Evolutionary conservation across 1,284 basidiomycete genomes (phyloP), one percentile per base, ranked within the genome.

Genomic region (Rhodotorula sp.): DNA sequence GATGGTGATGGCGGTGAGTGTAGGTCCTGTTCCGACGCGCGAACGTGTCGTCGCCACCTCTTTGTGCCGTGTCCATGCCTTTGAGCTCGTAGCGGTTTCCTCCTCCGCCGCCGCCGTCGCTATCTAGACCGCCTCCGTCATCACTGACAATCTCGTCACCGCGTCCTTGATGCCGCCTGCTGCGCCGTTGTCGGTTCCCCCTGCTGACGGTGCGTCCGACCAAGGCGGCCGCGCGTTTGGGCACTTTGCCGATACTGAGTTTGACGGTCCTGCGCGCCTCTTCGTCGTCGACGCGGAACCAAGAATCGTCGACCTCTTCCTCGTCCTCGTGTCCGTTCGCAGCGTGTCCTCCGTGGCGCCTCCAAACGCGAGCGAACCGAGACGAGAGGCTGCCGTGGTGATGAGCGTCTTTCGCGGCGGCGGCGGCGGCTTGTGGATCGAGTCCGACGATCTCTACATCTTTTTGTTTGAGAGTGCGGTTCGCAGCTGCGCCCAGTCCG

Each of bases 271-370:
- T 31, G 7, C 31, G 19, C 12, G 21, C 19, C 16, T 23, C 43
- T 5, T 55, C 61, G 52, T 55, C 61, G 23, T 54, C 19, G 21
- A 50, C 8, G 5, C 19, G 5, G 48, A 71, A 71, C 54, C 52
- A 71, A 31, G 45, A 38, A 47, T 71, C 69, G 38, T 50, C 69
- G 28, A 71, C 69, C 55, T 71, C 66, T n/a, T 64, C 47, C 5
- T 64, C 54, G 19, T 45, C 47, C 4, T 43, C 15, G 31, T 43
- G 10, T 1, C 1, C 49, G 21, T 31, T 19, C 28, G 18, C 43
- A 19, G n/a, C 26, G 21, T 23, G 49, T 21, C 19, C 49, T 18
- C 18, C 48, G 48, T 16, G 18, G 18, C 19, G 49, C 19, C 49
- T 23, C 49, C 54, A 26, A 26, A 28, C 26, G 26, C 54, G 54